These are phyloP conservation scores for Fusarium sororula DNA, from an alignment of 2,329 filamentous ascomycete genomes.

Conservation along the genomic window DNA sequence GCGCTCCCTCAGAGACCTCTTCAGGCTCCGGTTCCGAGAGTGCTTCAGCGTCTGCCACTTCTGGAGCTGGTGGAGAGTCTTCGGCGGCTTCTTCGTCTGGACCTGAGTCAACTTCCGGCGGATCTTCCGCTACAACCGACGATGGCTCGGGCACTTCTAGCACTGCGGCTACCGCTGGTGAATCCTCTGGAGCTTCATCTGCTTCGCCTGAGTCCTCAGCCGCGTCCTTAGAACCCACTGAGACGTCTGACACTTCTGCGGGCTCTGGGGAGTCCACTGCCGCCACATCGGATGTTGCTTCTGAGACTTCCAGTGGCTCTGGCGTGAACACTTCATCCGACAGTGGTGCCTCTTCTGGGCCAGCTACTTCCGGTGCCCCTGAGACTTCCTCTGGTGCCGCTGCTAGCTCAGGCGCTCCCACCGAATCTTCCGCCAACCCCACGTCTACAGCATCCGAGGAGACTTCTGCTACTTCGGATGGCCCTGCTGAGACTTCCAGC, in stretches of 20 bases:
- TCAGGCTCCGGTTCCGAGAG: not conserved
- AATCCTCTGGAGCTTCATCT: not conserved
- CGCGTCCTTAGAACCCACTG: not conserved
- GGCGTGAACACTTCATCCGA: not conserved
- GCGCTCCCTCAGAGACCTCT: not conserved
- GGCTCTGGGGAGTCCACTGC: not conserved
- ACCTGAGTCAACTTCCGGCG: not conserved
- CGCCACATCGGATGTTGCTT: not conserved
- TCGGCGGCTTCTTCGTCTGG: not conserved
- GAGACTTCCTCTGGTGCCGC: not conserved
- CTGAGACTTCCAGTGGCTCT: not conserved
- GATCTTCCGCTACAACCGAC: not conserved
- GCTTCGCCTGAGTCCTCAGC: not conserved
- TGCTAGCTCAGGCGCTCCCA: not conserved
- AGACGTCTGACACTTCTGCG: fast-evolving
- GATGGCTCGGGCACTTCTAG: not conserved
- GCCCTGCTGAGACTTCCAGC: not conserved
- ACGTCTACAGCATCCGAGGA: not conserved
- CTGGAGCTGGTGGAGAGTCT: not conserved
- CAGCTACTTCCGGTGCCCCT: not conserved
- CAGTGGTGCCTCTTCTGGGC: not conserved
- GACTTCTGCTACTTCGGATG: not conserved
- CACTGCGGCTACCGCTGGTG: not conserved
- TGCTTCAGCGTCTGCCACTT: not conserved
- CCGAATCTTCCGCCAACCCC: not conserved